Evolutionary conservation across 140 eudicot genomes (phyloP).

Genomic region (Cichorium intybus): DNA sequence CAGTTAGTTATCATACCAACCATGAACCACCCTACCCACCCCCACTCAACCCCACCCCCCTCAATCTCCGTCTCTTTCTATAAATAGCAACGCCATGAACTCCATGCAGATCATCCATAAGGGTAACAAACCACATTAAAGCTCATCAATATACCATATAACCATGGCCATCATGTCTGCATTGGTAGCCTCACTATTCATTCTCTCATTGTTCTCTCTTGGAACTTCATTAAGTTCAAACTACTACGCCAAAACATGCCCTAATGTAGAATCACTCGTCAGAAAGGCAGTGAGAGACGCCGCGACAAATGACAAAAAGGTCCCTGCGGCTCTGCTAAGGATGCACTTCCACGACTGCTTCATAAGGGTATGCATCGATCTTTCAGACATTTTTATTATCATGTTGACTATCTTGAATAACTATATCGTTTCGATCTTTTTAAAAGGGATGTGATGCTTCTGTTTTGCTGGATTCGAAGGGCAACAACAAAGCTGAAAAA

Average conservation of each 20-base stretch:
- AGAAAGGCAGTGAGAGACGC: conserved; percentile 51
- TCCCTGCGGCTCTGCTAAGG: conserved; percentile 78
- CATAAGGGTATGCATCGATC: conserved; percentile 51
- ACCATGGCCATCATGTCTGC: conserved; percentile 23
- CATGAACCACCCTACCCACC: conserved; percentile 17
- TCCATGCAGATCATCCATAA: conserved; percentile 36
- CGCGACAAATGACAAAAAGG: conserved; percentile 46
- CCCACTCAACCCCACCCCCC: conserved; percentile 25
- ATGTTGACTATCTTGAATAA: conserved; percentile 2
- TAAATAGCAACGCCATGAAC: conserved; percentile 17
- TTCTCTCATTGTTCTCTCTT: conserved; percentile 26
- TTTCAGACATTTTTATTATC: background rate
- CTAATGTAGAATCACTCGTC: conserved; percentile 48
- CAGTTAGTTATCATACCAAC: conserved; percentile 38
- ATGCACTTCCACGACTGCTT: conserved; percentile 94
- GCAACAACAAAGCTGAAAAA: conserved; percentile 64
- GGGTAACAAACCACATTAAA: background rate
- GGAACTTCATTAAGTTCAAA: conserved; percentile 54
- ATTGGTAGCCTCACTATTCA: conserved; percentile 30
- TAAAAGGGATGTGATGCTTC: conserved; percentile 84
- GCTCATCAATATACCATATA: conserved; percentile 2
- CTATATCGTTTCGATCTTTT: conserved; percentile 1
- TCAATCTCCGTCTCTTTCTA: background rate
- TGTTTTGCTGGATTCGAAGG: conserved; percentile 63
- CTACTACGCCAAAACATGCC: conserved; percentile 64